Evolutionary conservation across 306 rosid genomes (phyloP).

Genomic region (Cicer cuneatum): DNA sequence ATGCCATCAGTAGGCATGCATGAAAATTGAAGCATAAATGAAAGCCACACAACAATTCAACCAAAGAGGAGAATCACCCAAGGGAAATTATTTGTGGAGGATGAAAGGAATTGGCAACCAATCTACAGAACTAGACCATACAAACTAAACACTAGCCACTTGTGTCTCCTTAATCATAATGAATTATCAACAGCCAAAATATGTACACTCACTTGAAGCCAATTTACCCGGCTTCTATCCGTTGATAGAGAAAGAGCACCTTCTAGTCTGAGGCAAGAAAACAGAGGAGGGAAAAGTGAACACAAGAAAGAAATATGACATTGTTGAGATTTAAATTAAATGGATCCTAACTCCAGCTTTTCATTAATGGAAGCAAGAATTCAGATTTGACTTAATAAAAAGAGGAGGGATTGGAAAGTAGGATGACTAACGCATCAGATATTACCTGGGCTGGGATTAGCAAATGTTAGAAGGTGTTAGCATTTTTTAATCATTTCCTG

Average conservation of each 20-base stretch:
- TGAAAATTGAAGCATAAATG: constrained; percentile 37
- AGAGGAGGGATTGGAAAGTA: constrained; percentile 45
- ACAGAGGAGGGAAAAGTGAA: constrained; percentile 51
- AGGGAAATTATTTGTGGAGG: constrained; percentile 36
- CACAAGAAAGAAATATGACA: constrained; percentile 38
- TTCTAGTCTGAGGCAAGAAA: constrained; percentile 56
- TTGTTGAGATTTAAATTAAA: constrained; percentile 42
- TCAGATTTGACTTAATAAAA: constrained; percentile 47
- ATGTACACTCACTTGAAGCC: constrained; percentile 52
- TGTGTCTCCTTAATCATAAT: constrained; percentile 40
- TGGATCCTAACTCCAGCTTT: constrained; percentile 44
- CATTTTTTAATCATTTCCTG: constrained; percentile 62
- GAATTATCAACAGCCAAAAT: constrained; percentile 50
- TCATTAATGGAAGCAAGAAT: constrained; percentile 41
- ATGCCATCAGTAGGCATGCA: constrained; percentile 35
- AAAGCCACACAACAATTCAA: constrained; percentile 14
- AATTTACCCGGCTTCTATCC: constrained; percentile 55
- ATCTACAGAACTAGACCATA: constrained; percentile 42
- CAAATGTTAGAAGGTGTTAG: constrained; percentile 52
- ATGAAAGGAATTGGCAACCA: constrained; percentile 32
- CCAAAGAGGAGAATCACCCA: constrained; percentile 39
- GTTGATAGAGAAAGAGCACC: constrained; percentile 46
- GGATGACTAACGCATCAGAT: constrained; percentile 50
- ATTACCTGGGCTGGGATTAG: constrained; percentile 60
- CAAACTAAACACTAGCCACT: constrained; percentile 48